Conservation (phyloP, 352 stramenopile genomes). For the Globisporangium recalcitrans region DNA sequence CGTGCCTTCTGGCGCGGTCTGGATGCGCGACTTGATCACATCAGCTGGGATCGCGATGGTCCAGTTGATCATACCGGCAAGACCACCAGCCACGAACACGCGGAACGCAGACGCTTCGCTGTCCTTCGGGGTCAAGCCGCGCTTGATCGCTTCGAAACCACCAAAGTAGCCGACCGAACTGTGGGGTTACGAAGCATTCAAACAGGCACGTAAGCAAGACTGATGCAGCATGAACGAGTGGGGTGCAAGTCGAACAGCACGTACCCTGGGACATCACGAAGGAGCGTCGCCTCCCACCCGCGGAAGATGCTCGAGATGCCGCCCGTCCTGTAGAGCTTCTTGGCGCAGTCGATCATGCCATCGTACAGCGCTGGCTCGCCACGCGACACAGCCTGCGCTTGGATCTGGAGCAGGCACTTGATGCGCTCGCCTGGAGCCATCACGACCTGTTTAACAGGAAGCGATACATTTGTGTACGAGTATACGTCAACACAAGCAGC, state of each 20-base stretch:
- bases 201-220: neutral
- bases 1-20: slow-evolving; percentile 93
- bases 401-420: slow-evolving; percentile 94
- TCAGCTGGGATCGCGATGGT: slow-evolving; percentile 92
- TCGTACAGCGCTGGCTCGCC: slow-evolving; percentile 86
- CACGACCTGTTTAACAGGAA: slow-evolving; percentile 41
- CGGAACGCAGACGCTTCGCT: slow-evolving; percentile 78
- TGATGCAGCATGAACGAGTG: no score
- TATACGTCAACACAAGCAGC: slow-evolving; percentile 3
- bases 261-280: slow-evolving; percentile 92
- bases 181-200: neutral
- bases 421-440: slow-evolving; percentile 96
- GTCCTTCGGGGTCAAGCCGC: slow-evolving; percentile 69
- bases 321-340: slow-evolving; percentile 89
- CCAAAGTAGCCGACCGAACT: slow-evolving; percentile 94
- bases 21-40: slow-evolving; percentile 95
- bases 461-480: neutral
- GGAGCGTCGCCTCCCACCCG: slow-evolving; percentile 91
- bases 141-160: slow-evolving; percentile 92
- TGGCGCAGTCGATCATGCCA: slow-evolving; percentile 94
- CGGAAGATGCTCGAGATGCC: slow-evolving; percentile 93
- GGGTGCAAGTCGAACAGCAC: slow-evolving; percentile 14
- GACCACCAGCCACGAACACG: slow-evolving; percentile 92
- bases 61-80: slow-evolving; percentile 95
- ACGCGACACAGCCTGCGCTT: slow-evolving; percentile 79